phyloP scores from a whole-genome alignment of 1,284 basidiomycete species.

The Hemileia vastatrix region DNA sequence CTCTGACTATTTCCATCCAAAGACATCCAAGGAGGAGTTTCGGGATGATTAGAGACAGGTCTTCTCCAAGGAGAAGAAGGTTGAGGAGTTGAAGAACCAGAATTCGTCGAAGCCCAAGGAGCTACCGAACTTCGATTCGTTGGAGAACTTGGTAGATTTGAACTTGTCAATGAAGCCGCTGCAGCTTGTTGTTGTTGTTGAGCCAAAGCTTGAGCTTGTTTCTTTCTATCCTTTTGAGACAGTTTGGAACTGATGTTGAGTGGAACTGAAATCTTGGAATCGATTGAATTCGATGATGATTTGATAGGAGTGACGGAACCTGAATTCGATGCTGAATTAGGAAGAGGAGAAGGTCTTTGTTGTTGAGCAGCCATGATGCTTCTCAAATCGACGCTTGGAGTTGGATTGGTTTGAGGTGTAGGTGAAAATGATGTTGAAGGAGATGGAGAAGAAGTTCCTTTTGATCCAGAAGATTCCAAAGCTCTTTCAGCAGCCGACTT shows the following conservation, averaged over 20 bases:
- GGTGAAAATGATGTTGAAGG: too few relatives aligned
- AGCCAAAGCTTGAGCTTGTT: constrained; percentile 29
- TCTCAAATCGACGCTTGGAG: constrained; percentile 25
- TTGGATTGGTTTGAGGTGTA: background rate
- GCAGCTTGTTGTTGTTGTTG: constrained; percentile 21
- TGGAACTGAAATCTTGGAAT: constrained; percentile 25
- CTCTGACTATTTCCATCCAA: too few relatives aligned
- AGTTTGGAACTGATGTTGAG: constrained; percentile 30
- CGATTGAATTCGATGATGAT: background rate
- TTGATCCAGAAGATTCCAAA: too few relatives aligned
- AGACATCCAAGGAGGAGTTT: background rate
- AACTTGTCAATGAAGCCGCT: constrained; percentile 20
- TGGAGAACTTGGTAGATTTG: constrained; percentile 5
- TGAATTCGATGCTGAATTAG: background rate
- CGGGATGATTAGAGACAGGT: background rate
- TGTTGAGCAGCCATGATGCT: constrained; percentile 36
- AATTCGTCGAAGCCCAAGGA: background rate
- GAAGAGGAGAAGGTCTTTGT: constrained; percentile 1
- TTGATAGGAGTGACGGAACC: constrained; percentile 8
- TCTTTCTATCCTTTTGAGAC: constrained; percentile 40
- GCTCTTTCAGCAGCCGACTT: constrained; percentile 28
- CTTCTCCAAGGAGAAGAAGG: background rate
- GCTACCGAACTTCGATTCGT: constrained; percentile 20
- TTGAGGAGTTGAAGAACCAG: constrained; percentile 23
- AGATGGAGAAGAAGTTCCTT: too few relatives aligned